Evolutionary conservation across 2,329 filamentous ascomycete species (phyloP).

Genomic region (Botryotinia calthae): DNA sequence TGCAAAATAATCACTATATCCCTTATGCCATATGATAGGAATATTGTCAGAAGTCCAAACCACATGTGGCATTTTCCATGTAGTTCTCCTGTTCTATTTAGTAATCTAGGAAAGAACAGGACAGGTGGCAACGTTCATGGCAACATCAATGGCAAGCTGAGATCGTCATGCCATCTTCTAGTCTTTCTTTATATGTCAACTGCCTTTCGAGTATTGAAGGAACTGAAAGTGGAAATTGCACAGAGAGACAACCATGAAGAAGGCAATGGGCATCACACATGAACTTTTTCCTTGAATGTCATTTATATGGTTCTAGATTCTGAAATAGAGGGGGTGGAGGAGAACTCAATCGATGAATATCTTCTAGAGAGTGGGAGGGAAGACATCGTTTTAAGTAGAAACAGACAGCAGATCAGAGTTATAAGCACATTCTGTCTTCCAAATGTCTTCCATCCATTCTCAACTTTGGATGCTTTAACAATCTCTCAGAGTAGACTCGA

Average conservation of each 20-base stretch:
- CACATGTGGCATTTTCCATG: not conserved
- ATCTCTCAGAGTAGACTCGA: not conserved
- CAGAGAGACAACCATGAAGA: not conserved
- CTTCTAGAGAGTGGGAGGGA: not conserved
- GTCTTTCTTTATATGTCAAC: not conserved
- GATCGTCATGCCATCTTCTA: not conserved
- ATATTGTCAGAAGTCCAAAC: not conserved
- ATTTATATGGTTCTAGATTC: not conserved
- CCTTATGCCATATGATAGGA: not conserved
- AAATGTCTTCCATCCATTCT: not conserved
- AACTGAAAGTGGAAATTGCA: not conserved
- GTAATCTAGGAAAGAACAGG: not conserved
- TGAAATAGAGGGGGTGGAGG: not conserved
- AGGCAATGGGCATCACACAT: not conserved
- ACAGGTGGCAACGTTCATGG: not conserved
- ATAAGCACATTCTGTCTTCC: not conserved
- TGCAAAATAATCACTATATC: not conserved
- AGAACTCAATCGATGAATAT: not conserved
- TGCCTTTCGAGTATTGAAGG: not conserved
- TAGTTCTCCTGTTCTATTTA: not conserved
- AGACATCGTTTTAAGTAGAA: not conserved
- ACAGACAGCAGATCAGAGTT: not conserved
- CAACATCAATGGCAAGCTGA: too few relatives aligned
- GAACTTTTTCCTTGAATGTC: not conserved
- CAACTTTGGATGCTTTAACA: not conserved